Evolutionary conservation across 2,329 filamentous ascomycete genomes (phyloP).

Genomic region (Cladorrhinum sp.): DNA sequence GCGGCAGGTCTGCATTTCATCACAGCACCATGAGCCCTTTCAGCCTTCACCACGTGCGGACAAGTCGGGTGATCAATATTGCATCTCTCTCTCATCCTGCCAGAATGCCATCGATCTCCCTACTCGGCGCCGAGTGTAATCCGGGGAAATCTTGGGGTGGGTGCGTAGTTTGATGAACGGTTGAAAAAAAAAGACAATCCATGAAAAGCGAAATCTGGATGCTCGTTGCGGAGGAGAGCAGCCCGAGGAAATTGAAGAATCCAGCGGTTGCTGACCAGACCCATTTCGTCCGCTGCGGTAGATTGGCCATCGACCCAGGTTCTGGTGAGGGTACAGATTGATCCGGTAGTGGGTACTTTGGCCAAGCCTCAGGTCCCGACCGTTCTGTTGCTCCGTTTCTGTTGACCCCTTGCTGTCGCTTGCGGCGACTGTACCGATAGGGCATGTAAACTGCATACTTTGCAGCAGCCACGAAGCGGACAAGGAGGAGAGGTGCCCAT

Average conservation of each 20-base stretch:
- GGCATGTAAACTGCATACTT: not conserved
- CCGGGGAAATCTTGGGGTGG: not conserved
- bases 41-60: not conserved
- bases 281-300: not conserved
- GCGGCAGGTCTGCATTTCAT: not conserved
- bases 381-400: conserved; percentile 20
- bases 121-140: too few relatives aligned
- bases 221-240: not conserved
- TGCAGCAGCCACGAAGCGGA: not conserved
- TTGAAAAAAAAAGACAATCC: not conserved
- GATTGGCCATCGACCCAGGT: not conserved
- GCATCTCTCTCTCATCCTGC: too few relatives aligned
- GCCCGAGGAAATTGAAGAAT: conserved; percentile 5
- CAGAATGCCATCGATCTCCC: too few relatives aligned
- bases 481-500: not conserved
- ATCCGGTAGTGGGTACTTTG: conserved; percentile 21
- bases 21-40: not conserved
- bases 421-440: not conserved
- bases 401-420: not conserved
- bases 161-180: not conserved
- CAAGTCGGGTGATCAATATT: not conserved
- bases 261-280: not conserved
- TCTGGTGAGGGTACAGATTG: conserved; percentile 9
- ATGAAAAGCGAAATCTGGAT: not conserved
- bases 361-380: conserved; percentile 11